A percentile compares a stretch with the other conserved stretches of the same genome.
phyloP scores from a whole-genome alignment of 768 basidiomycete genomes.

The Suillus luteus region DNA sequence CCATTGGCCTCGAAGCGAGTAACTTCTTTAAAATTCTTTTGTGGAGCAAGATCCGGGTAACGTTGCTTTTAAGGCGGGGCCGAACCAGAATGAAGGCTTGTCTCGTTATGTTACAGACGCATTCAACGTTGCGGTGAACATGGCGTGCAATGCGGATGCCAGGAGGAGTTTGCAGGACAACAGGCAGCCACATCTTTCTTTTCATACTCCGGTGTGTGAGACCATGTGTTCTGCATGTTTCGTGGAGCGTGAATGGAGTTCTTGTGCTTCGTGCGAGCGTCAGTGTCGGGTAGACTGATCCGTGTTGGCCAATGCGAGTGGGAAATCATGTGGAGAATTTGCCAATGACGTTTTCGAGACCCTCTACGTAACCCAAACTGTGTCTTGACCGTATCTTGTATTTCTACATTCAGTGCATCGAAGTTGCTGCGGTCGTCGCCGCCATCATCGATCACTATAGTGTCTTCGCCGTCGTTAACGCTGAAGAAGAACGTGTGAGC shows the following conservation, averaged over 20 bases:
- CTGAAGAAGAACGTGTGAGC: slow-evolving; percentile 9
- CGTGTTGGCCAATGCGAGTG: not conserved
- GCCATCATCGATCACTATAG: not conserved
- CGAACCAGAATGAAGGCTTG: not conserved
- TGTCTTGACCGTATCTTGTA: not conserved
- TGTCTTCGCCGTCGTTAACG: not conserved
- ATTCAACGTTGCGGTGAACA: not conserved
- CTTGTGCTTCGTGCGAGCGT: not conserved
- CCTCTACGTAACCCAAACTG: slow-evolving; percentile 5
- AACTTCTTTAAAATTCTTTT: not conserved
- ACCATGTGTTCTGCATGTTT: not conserved
- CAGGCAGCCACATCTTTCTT: not conserved
- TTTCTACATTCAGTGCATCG: slow-evolving; percentile 4
- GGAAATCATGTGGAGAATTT: slow-evolving; percentile 5
- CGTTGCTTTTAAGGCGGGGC: not conserved
- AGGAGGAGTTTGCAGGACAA: not conserved
- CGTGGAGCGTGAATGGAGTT: not conserved
- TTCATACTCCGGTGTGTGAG: not conserved
- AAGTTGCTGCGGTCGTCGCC: not conserved
- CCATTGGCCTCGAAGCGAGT: slow-evolving; percentile 4
- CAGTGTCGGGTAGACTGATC: slow-evolving; percentile 1
- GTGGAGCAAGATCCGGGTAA: not conserved
- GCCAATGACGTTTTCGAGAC: slow-evolving; percentile 4
- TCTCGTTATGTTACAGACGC: not conserved
- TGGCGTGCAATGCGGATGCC: not conserved